These are phyloP conservation scores for Anethum foeniculum DNA, from an alignment of 140 eudicot species.

Conservation along the genomic window DNA sequence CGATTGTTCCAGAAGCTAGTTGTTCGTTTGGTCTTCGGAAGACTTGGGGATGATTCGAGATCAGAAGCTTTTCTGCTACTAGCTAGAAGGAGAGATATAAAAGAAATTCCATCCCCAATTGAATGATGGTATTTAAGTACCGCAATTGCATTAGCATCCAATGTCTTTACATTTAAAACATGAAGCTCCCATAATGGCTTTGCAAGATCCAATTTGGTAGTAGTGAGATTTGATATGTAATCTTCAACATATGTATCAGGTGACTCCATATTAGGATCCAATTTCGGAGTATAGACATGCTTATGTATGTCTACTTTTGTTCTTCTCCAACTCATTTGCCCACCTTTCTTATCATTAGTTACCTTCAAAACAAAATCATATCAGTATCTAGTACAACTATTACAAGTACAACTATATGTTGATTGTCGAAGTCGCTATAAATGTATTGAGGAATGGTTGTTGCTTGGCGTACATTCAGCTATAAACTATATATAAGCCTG, in stretches of 20 bases:
- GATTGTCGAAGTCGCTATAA: too few relatives aligned
- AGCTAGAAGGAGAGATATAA: conserved; percentile 37
- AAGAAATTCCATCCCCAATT: conserved; percentile 46
- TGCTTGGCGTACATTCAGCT: too few relatives aligned
- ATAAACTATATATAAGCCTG: too few relatives aligned
- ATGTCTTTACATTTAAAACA: conserved; percentile 34
- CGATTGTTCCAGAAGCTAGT: neutral
- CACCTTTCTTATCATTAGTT: conserved; percentile 22
- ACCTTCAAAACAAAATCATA: conserved; percentile 21
- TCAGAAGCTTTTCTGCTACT: conserved; percentile 38
- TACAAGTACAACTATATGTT: neutral
- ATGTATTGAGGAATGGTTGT: too few relatives aligned
- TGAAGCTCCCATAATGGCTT: conserved; percentile 60
- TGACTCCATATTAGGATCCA: conserved; percentile 25
- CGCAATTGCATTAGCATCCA: conserved; percentile 24
- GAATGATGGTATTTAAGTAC: conserved; percentile 46
- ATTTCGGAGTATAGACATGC: conserved; percentile 31
- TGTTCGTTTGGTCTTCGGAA: conserved; percentile 18
- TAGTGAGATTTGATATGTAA: conserved; percentile 35
- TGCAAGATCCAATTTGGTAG: conserved; percentile 25
- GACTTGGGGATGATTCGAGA: conserved; percentile 27
- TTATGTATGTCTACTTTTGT: conserved; percentile 35
- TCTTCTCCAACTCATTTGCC: conserved; percentile 39
- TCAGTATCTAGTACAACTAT: neutral
- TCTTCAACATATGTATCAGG: conserved; percentile 35